A percentile compares a stretch with the other conserved stretches of the same genome.
These are phyloP conservation scores for Pyrenophora teres DNA, from an alignment of 2,329 filamentous ascomycete genomes.

Conservation along the genomic window DNA sequence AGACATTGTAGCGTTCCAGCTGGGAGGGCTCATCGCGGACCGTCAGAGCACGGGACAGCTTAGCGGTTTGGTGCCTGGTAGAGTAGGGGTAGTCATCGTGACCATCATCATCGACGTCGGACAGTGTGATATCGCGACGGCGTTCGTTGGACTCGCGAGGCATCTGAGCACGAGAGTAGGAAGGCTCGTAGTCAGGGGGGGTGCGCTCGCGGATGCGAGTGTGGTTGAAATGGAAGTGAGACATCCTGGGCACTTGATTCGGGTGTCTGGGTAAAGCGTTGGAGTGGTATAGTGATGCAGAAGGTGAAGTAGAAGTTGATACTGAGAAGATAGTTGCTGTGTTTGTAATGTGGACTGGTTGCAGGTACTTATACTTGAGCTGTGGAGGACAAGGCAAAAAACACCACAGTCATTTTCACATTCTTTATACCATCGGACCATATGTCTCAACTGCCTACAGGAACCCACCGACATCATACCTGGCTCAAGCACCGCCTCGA, in stretches of 20 bases:
- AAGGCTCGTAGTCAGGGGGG: constrained; percentile 18
- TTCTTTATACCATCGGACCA: constrained; percentile 17
- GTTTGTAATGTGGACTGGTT: background rate
- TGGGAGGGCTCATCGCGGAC: constrained; percentile 33
- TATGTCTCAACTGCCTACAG: constrained; percentile 22
- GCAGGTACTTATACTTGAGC: constrained; percentile 11
- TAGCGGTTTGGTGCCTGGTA: constrained; percentile 16
- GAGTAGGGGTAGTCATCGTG: constrained; percentile 40
- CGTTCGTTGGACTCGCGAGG: constrained; percentile 34
- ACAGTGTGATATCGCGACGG: constrained; percentile 27
- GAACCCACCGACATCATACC: constrained; percentile 6
- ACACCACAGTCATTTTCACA: background rate
- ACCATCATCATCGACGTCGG: constrained; percentile 30
- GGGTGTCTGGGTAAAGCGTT: background rate
- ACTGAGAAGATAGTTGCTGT: background rate
- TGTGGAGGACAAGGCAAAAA: background rate
- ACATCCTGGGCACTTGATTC: constrained; percentile 25
- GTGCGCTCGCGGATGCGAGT: constrained; percentile 30
- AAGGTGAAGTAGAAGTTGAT: background rate
- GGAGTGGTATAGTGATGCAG: background rate
- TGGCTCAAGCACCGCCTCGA: constrained; percentile 9
- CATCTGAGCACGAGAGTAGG: constrained; percentile 24
- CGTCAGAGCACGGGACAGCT: constrained; percentile 32
- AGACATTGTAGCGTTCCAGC: constrained; percentile 43
- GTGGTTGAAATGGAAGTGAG: constrained; percentile 28